phyloP scores from a whole-genome alignment of 2,329 filamentous ascomycete genomes.

The Emergomyces orientalis region DNA sequence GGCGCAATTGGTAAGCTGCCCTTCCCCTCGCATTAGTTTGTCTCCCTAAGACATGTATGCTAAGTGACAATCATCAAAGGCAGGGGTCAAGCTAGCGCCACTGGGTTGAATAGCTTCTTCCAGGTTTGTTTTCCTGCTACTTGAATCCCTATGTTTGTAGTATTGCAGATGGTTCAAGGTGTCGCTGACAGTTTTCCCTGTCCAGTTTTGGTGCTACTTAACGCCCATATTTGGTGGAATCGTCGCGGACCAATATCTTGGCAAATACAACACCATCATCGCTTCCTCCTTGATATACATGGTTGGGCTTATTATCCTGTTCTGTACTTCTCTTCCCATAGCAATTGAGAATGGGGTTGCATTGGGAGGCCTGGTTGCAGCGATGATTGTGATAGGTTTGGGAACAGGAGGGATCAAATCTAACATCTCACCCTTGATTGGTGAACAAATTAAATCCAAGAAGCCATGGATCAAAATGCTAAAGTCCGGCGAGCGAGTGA shows the following conservation, averaged over 20 bases:
- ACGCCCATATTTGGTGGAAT: slow-evolving; percentile 50
- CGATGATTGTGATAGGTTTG: slow-evolving; percentile 54
- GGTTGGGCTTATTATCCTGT: slow-evolving; percentile 45
- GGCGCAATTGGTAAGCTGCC: slow-evolving; percentile 26
- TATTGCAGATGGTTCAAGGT: neutral
- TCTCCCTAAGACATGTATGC: neutral
- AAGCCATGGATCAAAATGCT: slow-evolving; percentile 40
- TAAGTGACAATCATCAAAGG: slow-evolving; percentile 11
- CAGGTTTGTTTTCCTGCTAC: slow-evolving; percentile 19
- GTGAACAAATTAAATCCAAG: slow-evolving; percentile 55
- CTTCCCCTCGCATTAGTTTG: neutral
- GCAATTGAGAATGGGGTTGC: slow-evolving; percentile 43
- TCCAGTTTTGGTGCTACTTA: slow-evolving; percentile 45
- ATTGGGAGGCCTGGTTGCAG: slow-evolving; percentile 46
- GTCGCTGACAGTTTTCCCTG: neutral
- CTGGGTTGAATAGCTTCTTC: slow-evolving; percentile 46
- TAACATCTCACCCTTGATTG: slow-evolving; percentile 52
- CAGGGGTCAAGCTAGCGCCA: slow-evolving; percentile 36
- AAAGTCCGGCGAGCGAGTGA: slow-evolving; percentile 45
- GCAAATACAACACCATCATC: slow-evolving; percentile 52
- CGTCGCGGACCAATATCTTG: slow-evolving; percentile 51
- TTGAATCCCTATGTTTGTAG: neutral
- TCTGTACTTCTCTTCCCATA: slow-evolving; percentile 46
- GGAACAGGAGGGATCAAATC: slow-evolving; percentile 61
- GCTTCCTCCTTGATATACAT: slow-evolving; percentile 51